Base-by-base conservation (phyloP, 352 stramenopile genomes). In the Pythium folliculosum region DNA sequence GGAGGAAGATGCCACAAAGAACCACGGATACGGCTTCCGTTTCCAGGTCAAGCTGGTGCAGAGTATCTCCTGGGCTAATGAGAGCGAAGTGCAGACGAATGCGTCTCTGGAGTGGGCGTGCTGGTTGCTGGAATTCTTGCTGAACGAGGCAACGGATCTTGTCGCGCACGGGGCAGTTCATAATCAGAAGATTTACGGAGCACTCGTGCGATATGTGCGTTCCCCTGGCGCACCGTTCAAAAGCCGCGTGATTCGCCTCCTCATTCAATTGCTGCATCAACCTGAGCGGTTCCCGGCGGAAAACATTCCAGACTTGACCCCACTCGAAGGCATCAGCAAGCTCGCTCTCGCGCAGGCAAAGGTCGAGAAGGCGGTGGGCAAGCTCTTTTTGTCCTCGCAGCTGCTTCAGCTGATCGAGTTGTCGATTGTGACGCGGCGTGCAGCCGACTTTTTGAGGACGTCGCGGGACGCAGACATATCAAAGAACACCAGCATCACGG, bases 31-130 rank as follows among this genome's bases (percentile, higher is more conserved):
- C 61, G 88, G 88, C 2, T 96, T 84, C 70, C 85, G 86, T 4
- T 94, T 96, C 37, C 84, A 94, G 65, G 88, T 93, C 13, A 88
- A 90, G 25, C 78, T 83, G 0, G 80, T 95, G 68, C 73, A 83
- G 9, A 95, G 83, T 66, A 91, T 95, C 27, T 78, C 74, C 32
- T 96, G 88, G 88, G 77, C 70, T 2, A 95, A 91, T 55, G 88
- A 96, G 48, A 75, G 73, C 2, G 86, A 95, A 27, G 88, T 96
- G 27, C 71, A 94, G 13, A 67, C 72, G 27, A 84, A 82, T 32
- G 85, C 88, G 27, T 95, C 85, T 1, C 71, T 96, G 2, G 87
- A 96, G 38, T 96, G 87, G 82, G 88, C 88, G 3, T 96, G 88
- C 62, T 96, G 88, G 88, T 60, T 94, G 13, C 65, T 96, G 13